phyloP scores from a whole-genome alignment of 1,139 yeast species.

The Blastobotrys indianensis region DNA sequence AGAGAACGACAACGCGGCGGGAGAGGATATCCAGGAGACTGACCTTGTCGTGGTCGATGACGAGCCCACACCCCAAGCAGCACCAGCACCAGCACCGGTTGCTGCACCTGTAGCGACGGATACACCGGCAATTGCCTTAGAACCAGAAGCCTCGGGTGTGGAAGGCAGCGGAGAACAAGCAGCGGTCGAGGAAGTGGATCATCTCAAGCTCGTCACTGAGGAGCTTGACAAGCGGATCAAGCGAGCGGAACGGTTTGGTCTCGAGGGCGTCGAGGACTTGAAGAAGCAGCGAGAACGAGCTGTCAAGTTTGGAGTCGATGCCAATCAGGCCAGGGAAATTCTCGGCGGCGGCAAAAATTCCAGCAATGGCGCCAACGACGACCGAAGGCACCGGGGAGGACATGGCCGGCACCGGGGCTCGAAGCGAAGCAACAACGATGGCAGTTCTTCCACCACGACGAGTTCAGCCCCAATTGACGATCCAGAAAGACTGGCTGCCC shows the following conservation, averaged over 20 bases:
- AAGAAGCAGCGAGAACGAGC: conserved; percentile 48
- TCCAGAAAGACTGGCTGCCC: conserved; percentile 10
- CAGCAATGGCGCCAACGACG: not conserved
- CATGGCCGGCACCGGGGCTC: not conserved
- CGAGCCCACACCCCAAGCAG: not conserved
- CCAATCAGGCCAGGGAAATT: conserved; percentile 10
- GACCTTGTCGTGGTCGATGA: not conserved
- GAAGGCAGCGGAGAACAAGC: conserved; percentile 4
- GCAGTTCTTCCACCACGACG: not conserved
- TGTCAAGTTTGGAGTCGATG: conserved; percentile 77
- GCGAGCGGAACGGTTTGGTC: conserved; percentile 76
- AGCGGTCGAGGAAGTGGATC: conserved; percentile 6
- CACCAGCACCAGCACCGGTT: not conserved
- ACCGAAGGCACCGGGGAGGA: conserved; percentile 3
- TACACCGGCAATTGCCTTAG: conserved; percentile 16
- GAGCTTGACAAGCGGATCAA: conserved; percentile 60
- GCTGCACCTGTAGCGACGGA: conserved; percentile 11
- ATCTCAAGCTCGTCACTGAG: conserved; percentile 45
- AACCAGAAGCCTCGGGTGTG: no score
- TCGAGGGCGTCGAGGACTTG: conserved; percentile 47
- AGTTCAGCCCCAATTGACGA: conserved; percentile 6
- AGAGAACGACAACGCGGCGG: conserved; percentile 28
- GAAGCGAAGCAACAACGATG: not conserved
- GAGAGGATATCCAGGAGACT: conserved; percentile 14
- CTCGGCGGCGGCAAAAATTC: conserved; percentile 7